phyloP scores from a whole-genome alignment of 495 filamentous ascomycete species.

The Pseudevernia furfuracea region DNA sequence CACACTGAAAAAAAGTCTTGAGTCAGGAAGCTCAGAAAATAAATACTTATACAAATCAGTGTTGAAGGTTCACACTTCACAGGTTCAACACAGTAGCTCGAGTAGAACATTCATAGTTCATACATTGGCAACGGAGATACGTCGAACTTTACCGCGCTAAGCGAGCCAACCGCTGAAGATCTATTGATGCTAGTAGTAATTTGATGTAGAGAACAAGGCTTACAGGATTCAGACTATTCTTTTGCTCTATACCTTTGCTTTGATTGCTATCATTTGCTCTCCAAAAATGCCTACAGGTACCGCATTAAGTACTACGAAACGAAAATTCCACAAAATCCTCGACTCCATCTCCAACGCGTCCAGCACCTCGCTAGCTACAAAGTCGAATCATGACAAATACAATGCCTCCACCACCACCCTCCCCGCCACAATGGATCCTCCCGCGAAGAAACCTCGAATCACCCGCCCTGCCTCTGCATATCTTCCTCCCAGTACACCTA shows the following conservation, averaged over 20 bases:
- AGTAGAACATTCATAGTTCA: no score
- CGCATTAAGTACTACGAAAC: slow-evolving; percentile 47
- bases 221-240: neutral
- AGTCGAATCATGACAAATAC: slow-evolving; percentile 21
- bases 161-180: slow-evolving; percentile 3
- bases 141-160: neutral
- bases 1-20: neutral
- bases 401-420: slow-evolving; percentile 25
- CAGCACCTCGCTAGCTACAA: slow-evolving; percentile 27
- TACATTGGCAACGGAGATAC: no score
- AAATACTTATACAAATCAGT: no score
- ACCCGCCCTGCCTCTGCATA: slow-evolving; percentile 30
- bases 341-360: slow-evolving; percentile 47
- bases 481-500: slow-evolving; percentile 20
- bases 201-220: neutral
- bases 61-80: no score
- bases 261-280: slow-evolving; percentile 14
- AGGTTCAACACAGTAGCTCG: no score
- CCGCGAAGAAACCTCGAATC: slow-evolving; percentile 26
- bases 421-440: slow-evolving; percentile 20
- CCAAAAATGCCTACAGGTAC: slow-evolving; percentile 39
- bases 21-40: no score
- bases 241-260: neutral
- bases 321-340: slow-evolving; percentile 49
- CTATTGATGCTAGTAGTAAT: no score